Percentiles rank a stretch among this genome's conserved stretches.
These are phyloP conservation scores for Populus euphratica DNA, from an alignment of 345 rosid genomes.

Conservation along the genomic window DNA sequence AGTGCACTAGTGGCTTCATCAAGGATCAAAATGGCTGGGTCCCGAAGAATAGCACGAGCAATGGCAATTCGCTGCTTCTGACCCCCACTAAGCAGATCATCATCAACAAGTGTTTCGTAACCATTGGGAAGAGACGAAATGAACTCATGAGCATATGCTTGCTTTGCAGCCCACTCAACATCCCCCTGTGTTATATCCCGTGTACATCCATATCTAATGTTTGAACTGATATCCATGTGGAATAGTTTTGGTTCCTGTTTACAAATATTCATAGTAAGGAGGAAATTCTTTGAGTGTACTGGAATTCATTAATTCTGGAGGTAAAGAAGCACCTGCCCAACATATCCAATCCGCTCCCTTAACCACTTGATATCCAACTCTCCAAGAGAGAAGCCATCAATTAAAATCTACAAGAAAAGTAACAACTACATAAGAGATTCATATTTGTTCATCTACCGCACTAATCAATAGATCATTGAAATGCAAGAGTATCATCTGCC, in stretches of 20 bases:
- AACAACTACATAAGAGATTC: neutral
- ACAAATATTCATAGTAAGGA: constrained; percentile 12
- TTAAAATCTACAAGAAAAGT: constrained; percentile 53
- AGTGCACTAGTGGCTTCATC: constrained; percentile 97
- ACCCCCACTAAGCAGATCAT: constrained; percentile 96
- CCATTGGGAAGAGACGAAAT: constrained; percentile 80
- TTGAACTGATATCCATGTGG: constrained; percentile 81
- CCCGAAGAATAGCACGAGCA: constrained; percentile 93
- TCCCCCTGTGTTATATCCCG: constrained; percentile 63
- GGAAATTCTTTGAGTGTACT: constrained; percentile 2
- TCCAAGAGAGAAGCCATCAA: constrained; percentile 71
- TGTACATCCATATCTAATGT: constrained; percentile 80
- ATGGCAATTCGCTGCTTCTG: constrained; percentile 98
- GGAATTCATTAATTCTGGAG: neutral
- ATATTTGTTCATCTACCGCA: neutral
- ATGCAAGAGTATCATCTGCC: neutral
- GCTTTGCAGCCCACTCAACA: constrained; percentile 85
- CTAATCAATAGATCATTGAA: neutral
- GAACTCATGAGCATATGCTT: constrained; percentile 90
- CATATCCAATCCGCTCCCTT: constrained; percentile 79
- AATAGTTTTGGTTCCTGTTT: constrained; percentile 90
- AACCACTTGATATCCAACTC: constrained; percentile 89
- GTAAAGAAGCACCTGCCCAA: constrained; percentile 68
- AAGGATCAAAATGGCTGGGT: constrained; percentile 79
- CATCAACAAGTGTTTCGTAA: constrained; percentile 79